Evolutionary conservation across 2,329 filamentous ascomycete species (phyloP).

Genomic region (Daldinia sp.): DNA sequence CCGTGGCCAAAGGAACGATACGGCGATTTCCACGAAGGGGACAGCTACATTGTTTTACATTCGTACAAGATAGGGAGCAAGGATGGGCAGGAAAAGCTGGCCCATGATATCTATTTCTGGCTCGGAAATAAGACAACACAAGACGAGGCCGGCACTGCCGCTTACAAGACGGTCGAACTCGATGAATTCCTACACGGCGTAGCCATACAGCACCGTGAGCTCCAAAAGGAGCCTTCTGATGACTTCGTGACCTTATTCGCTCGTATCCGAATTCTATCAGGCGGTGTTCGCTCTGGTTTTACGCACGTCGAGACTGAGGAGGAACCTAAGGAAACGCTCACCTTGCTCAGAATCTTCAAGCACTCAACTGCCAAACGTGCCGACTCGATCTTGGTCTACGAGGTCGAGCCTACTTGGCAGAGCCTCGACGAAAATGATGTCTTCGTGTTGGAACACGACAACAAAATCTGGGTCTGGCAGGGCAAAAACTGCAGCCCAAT

Average conservation of each 20-base stretch:
- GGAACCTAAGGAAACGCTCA: conserved; percentile 53
- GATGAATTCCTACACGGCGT: conserved; percentile 71
- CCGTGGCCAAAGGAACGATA: conserved; percentile 64
- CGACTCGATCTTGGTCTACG: conserved; percentile 66
- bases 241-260: conserved; percentile 69
- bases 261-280: conserved; percentile 64
- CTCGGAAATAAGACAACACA: conserved; percentile 70
- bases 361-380: conserved; percentile 57
- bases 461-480: conserved; percentile 77
- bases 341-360: conserved; percentile 70
- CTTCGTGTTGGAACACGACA: conserved; percentile 68
- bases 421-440: conserved; percentile 73
- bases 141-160: conserved; percentile 73
- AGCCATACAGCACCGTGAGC: conserved; percentile 71
- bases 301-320: conserved; percentile 64
- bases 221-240: conserved; percentile 65
- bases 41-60: conserved; percentile 72
- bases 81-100: conserved; percentile 55
- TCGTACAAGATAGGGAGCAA: conserved; percentile 62
- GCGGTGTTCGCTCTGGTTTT: conserved; percentile 70
- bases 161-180: conserved; percentile 75
- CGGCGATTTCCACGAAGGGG: conserved; percentile 71
- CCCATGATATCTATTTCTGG: conserved; percentile 76
- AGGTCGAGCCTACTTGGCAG: conserved; percentile 68
- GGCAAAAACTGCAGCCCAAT: conserved; percentile 70